These are phyloP conservation scores for Fusarium compactum DNA, from an alignment of 2,329 filamentous ascomycete species.

Conservation along the genomic window DNA sequence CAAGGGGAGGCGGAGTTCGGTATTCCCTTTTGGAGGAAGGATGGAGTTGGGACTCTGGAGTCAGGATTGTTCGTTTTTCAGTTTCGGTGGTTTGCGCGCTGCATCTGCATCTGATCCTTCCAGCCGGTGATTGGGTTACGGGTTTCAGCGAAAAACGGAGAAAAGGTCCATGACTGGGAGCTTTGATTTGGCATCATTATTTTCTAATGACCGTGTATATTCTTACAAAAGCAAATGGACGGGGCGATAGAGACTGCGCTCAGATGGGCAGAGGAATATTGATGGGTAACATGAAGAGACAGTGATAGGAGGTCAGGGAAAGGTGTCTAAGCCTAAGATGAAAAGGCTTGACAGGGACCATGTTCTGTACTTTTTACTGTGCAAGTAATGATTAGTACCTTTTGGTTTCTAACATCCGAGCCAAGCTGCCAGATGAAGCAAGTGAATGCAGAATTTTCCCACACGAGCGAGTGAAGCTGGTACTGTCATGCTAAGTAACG, in stretches of 20 bases:
- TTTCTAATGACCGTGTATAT: slow-evolving; percentile 50
- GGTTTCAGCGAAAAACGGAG: slow-evolving; percentile 46
- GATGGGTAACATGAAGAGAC: slow-evolving; percentile 29
- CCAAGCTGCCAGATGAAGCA: slow-evolving; percentile 20
- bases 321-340: slow-evolving; percentile 26
- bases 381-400: slow-evolving; percentile 41
- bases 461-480: neutral
- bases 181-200: slow-evolving; percentile 49
- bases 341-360: slow-evolving; percentile 33
- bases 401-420: slow-evolving; percentile 28
- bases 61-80: slow-evolving; percentile 51
- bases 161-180: slow-evolving; percentile 46
- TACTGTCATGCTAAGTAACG: slow-evolving; percentile 24
- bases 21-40: slow-evolving; percentile 48
- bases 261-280: slow-evolving; percentile 34
- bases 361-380: slow-evolving; percentile 47
- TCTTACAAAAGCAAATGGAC: slow-evolving; percentile 46
- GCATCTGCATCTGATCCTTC: slow-evolving; percentile 50
- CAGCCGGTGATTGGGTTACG: slow-evolving; percentile 45
- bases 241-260: slow-evolving; percentile 41
- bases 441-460: slow-evolving; percentile 13
- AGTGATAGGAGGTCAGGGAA: slow-evolving; percentile 32
- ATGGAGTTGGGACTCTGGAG: slow-evolving; percentile 50
- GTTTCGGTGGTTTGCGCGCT: slow-evolving; percentile 49
- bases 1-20: slow-evolving; percentile 45